Evolutionary conservation across 331 rosid genomes (phyloP).

Genomic region (Malus hybrid): DNA sequence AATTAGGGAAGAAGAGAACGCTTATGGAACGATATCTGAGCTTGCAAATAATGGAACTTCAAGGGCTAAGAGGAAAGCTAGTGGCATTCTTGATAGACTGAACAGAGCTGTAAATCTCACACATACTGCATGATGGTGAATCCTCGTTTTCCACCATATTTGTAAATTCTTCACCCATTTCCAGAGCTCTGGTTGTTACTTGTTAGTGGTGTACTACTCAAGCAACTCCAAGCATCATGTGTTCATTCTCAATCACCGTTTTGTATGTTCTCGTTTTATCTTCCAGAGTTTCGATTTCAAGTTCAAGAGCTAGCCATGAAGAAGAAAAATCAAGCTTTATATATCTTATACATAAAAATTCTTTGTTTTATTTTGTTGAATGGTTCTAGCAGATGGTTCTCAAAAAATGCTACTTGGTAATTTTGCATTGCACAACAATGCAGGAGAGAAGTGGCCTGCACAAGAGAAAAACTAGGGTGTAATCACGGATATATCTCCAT

Average conservation of each 20-base stretch:
- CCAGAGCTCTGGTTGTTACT: background rate
- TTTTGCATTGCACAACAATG: no score
- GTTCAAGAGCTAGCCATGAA: constrained; percentile 30
- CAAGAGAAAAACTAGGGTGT: no score
- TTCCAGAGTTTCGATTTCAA: constrained; percentile 20
- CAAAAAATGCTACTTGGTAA: background rate
- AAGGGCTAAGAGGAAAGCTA: constrained; percentile 88
- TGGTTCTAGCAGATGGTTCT: background rate
- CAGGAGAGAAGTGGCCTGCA: constrained; percentile 1
- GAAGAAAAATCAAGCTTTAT: constrained; percentile 20
- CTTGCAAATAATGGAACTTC: constrained; percentile 77
- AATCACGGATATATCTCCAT: no score
- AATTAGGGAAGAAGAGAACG: constrained; percentile 67
- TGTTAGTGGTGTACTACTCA: background rate
- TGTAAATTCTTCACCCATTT: constrained; percentile 42
- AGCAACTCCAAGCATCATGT: constrained; percentile 15
- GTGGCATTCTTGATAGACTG: constrained; percentile 81
- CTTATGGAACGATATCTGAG: constrained; percentile 56
- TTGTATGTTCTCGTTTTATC: constrained; percentile 42
- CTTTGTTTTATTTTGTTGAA: background rate
- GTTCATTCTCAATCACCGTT: constrained; percentile 13
- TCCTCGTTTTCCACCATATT: constrained; percentile 7
- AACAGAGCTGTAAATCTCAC: constrained; percentile 71
- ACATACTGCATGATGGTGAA: constrained; percentile 60
- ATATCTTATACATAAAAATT: background rate